Base-by-base conservation (phyloP, 176 grass and related monocot species). In the Microstegium vimineum region DNA sequence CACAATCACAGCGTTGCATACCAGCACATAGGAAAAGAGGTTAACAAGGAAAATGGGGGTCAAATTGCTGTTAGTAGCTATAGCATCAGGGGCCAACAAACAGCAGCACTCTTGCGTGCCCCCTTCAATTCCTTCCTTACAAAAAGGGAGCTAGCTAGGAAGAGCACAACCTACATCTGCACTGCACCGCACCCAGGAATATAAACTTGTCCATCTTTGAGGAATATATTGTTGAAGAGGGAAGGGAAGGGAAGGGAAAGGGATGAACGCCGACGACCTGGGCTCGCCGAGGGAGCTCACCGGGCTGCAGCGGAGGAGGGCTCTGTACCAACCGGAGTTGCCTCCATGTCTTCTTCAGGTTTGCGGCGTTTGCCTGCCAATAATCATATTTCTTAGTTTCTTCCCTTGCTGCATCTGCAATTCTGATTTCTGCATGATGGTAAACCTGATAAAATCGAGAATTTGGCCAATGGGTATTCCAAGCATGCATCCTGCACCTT, bases 261-360 rank as follows among this genome's bases (percentile, higher is more conserved):
- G 61, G 15, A 83, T 88, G 90, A 47, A 80, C 76, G 65, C 86
- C 5, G 82, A 88, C 46, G 69, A 60, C n/a, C n/a, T 82, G 15
- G 86, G 83, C 12, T 9, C 23, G 57, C 78, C 78, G 3, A 76
- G 86, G 67, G 83, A 88, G 74, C 86, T 92, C 56, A 71, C 86
- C 8, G 78, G 84, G 20, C 79, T 92, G 36, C 90, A 92, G 90
- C 64, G 60, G 82, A 68, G 80, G 52, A 81, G 90, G 45, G 28
- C 79, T 4, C 45, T 83, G 26, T 83, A 92, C 68, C 90, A 83
- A 16, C 86, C 90, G 5, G 82, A 83, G 73, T 75, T 92, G 6
- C 86, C 90, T 41, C 79, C 78, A 23, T 83, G 86, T 57, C 86
- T 92, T 14, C 35, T 92, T 23, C 62, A 92, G 90, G 90, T 88